Percentiles rank a stretch among this genome's conserved stretches.
These are phyloP conservation scores for Phoma sp. DNA, from an alignment of 2,329 filamentous ascomycete genomes.

Conservation along the genomic window DNA sequence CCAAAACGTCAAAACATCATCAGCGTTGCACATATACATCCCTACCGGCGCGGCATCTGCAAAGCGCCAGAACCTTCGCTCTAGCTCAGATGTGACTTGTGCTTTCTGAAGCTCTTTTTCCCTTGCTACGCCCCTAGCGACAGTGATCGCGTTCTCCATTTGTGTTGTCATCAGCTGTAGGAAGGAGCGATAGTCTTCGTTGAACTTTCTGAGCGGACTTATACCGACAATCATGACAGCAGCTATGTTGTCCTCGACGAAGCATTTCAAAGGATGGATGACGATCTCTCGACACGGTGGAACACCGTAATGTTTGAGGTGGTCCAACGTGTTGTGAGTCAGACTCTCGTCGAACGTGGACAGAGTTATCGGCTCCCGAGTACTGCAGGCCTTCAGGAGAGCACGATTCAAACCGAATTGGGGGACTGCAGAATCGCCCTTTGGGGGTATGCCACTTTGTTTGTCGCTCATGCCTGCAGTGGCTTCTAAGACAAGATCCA, in stretches of 20 bases:
- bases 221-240: slow-evolving; percentile 80
- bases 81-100: slow-evolving; percentile 73
- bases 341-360: slow-evolving; percentile 1
- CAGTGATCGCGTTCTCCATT: slow-evolving; percentile 71
- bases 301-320: slow-evolving; percentile 76
- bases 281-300: slow-evolving; percentile 75
- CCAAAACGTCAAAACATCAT: slow-evolving; percentile 75
- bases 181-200: slow-evolving; percentile 80
- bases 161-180: slow-evolving; percentile 76
- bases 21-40: slow-evolving; percentile 77
- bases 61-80: slow-evolving; percentile 81
- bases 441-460: not conserved
- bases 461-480: slow-evolving; percentile 1
- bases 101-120: slow-evolving; percentile 80
- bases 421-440: not conserved
- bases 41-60: slow-evolving; percentile 82
- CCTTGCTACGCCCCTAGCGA: slow-evolving; percentile 77
- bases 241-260: slow-evolving; percentile 72
- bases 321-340: not conserved
- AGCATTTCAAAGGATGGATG: slow-evolving; percentile 78
- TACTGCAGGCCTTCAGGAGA: slow-evolving; percentile 1
- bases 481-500: slow-evolving; percentile 3
- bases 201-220: slow-evolving; percentile 78
- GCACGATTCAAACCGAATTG: not conserved
- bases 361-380: not conserved